Percentiles rank a stretch among this genome's conserved stretches.
Evolutionary conservation across 148 eudicot genomes (phyloP).

Genomic region (Beta vulgaris): DNA sequence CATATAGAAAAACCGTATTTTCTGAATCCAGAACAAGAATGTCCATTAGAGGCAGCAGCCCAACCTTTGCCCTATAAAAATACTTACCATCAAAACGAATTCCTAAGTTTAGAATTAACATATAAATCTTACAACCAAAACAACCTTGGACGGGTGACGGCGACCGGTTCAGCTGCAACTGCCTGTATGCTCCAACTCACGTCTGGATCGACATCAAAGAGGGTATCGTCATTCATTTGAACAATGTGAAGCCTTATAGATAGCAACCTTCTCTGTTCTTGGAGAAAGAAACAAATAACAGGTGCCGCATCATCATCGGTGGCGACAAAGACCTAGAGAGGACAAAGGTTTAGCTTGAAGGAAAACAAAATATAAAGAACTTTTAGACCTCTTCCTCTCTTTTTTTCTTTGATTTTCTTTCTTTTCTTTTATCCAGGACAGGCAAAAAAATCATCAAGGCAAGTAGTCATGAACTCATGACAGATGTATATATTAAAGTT

Average conservation of each 20-base stretch:
- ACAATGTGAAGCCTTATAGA: constrained; percentile 68
- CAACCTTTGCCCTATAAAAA: constrained; percentile 54
- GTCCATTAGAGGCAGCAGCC: constrained; percentile 62
- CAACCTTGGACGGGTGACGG: constrained; percentile 83
- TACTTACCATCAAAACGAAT: constrained; percentile 18
- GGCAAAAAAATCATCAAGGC: not conserved
- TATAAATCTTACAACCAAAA: not conserved
- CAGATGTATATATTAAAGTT: not conserved
- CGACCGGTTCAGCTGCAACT: constrained; percentile 86
- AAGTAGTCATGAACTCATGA: not conserved
- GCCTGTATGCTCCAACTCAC: constrained; percentile 93
- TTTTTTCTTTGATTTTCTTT: not conserved
- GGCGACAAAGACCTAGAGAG: constrained; percentile 75
- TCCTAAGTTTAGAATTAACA: not conserved
- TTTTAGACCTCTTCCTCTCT: not conserved
- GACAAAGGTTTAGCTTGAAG: constrained; percentile 9
- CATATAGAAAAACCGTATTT: constrained; percentile 70
- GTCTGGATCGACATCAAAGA: constrained; percentile 75
- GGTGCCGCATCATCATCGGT: constrained; percentile 77
- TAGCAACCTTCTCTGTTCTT: constrained; percentile 78
- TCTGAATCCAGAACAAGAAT: constrained; percentile 75
- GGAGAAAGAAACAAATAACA: constrained; percentile 79
- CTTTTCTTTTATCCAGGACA: not conserved
- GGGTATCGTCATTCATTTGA: constrained; percentile 55
- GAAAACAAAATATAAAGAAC: not conserved